Base-by-base conservation (phyloP, 2,329 filamentous ascomycete species). In the Fusarium sp. region DNA sequence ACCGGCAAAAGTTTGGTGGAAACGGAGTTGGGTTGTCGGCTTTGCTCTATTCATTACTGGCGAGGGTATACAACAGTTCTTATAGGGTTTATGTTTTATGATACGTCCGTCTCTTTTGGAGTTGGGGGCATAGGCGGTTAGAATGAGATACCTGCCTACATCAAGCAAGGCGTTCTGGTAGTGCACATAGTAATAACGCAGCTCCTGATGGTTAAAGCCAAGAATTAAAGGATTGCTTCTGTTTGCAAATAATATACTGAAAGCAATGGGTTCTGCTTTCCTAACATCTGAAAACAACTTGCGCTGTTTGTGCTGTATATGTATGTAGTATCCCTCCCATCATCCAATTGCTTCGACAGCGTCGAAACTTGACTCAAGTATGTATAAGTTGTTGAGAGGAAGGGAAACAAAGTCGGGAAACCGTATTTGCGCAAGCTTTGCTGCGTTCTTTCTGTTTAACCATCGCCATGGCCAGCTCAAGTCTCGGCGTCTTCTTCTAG, bases 91-190 rank as follows among this genome's bases (percentile, higher is more conserved):
- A 41, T 10, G 16, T 12, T 20, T n/a, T 16, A 43, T 6, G 12
- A 29, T 29, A 20, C 20, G 18, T 25, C 27, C 34, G 22, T n/a
- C 34, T 38, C 30, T 30, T 38, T 20, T 8, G 62, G 44, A 34
- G 27, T 59, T 67, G 30, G 20, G 44, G 29, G 49, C 6, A 46
- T 12, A 48, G 43, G n/a, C 8, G 55, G 24, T 38, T 44, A 27
- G 48, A 22, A 8, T 25, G 24, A 20, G 18, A 30, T 22, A n/a
- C 29, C 34, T 48, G 44, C 45, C 30, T 49, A 34, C 30, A 45
- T 55, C 24, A 30, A 61, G 44, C 63, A 66, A 11, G 63, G 63
- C 47, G 63, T 66, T 61, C 25, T 55, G 63, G 63, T 45, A 66
- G 48, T 44, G 47, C 32, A 32, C 22, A 49, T 27, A 46, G 52